Base-by-base conservation (phyloP, 2,329 filamentous ascomycete genomes). In the Cordyceps fumosorosea region DNA sequence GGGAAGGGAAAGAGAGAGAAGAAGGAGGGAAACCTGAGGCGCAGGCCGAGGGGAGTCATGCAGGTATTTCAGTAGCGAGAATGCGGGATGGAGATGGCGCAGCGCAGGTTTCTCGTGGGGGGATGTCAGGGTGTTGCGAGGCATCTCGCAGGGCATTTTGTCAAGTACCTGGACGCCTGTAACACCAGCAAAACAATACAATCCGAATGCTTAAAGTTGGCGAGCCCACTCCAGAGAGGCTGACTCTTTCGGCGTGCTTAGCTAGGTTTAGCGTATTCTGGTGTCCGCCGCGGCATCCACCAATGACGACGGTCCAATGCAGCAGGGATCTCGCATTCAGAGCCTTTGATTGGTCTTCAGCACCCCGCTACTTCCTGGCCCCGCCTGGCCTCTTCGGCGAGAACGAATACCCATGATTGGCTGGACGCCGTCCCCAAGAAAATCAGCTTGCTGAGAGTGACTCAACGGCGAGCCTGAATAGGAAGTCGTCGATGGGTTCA, bases 171-270 rank as follows among this genome's bases (percentile, higher is more conserved):
- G 22, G 45, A 5, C 5, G 45, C 45, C 45, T 3, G 1, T 2
- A 4, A 2, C 11, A 7, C 11, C 45, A 48, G n/a, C 44, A 26
- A 48, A 48, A 48, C 29, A 22, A 12, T 48, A 48, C 45, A 10
- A 16, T 12, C 10, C n/a, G 2, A 24, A 24, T 5, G 16, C 4
- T 48, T 16, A 26, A 11, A 24, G 16, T 22, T 40, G 32, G 34
- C 12, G 16, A 60, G 48, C 37, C 56, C 45, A 59, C 56, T 16
- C 16, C 34, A 42, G 18, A 40, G 45, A 61, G 54, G 55, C 71
- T 73, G 74, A 76, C 72, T 76, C 74, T 70, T 77, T 78, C 76
- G 76, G 76, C 76, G 76, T 77, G 76, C 75, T 75, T 68, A 67
- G 75, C 69, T 60, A 63, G 75, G 76, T 44, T 65, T 76, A 75